Evolutionary conservation across 352 stramenopile genomes (phyloP).

Genomic region (Paralagenidium karlingii): DNA sequence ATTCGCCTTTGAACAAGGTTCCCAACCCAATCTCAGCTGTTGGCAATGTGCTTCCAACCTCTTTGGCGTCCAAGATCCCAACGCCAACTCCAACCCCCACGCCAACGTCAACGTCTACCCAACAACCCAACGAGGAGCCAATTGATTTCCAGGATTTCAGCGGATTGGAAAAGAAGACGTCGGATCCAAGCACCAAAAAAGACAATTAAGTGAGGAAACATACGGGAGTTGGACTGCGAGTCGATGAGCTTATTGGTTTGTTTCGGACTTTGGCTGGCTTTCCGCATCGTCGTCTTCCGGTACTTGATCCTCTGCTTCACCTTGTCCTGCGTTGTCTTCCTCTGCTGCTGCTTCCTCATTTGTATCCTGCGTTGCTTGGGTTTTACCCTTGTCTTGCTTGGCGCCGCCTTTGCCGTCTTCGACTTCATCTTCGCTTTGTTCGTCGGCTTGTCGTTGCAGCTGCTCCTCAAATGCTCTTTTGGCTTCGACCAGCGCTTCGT

Average conservation of each 20-base stretch:
- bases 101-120: no score
- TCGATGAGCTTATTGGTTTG: no score
- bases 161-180: no score
- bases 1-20: constrained; percentile 46
- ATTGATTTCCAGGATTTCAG: no score
- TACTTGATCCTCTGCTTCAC: no score
- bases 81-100: constrained; percentile 7
- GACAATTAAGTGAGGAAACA: no score
- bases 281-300: no score
- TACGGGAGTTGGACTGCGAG: no score
- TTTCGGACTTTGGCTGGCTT: no score
- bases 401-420: constrained; percentile 6
- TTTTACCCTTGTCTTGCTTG: constrained; percentile 9
- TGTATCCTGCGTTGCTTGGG: constrained; percentile 8
- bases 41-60: constrained; percentile 29
- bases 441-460: constrained; percentile 10
- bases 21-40: constrained; percentile 69
- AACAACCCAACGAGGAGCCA: no score
- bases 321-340: background rate
- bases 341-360: constrained; percentile 3
- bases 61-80: constrained; percentile 25
- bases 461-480: constrained; percentile 48
- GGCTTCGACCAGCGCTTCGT: constrained; percentile 29
- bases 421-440: constrained; percentile 1
- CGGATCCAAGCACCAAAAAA: no score